phyloP scores from a whole-genome alignment of 1,284 basidiomycete genomes.

The Erythrobasidium hasegawianum region DNA sequence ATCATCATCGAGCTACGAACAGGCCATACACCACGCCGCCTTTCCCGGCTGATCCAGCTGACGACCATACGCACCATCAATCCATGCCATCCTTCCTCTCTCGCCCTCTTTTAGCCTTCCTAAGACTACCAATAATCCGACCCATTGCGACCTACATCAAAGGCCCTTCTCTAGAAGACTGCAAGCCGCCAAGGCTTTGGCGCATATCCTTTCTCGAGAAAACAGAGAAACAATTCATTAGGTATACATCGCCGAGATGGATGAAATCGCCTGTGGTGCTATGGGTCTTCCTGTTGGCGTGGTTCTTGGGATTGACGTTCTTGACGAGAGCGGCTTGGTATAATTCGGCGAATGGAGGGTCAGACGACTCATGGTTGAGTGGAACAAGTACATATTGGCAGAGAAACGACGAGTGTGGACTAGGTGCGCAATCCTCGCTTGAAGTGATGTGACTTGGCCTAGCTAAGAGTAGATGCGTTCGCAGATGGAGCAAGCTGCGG shows the following conservation, averaged over 20 bases:
- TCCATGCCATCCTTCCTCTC: constrained; percentile 12
- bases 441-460: no score
- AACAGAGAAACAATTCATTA: constrained; percentile 6
- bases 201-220: constrained; percentile 5
- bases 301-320: constrained; percentile 69
- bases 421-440: no score
- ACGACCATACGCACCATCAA: constrained; percentile 28
- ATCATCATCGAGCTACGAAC: neutral
- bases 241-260: constrained; percentile 15
- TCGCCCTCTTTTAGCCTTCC: constrained; percentile 3
- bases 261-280: constrained; percentile 10
- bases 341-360: constrained; percentile 56
- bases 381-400: constrained; percentile 70
- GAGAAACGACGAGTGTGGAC: constrained; percentile 65
- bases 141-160: constrained; percentile 11
- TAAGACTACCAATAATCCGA: constrained; percentile 6
- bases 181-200: constrained; percentile 14
- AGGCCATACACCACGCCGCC: neutral
- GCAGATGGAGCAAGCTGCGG: constrained; percentile 61
- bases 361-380: constrained; percentile 52
- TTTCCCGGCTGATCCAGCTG: constrained; percentile 1
- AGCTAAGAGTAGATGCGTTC: no score
- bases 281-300: constrained; percentile 57
- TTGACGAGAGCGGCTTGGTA: constrained; percentile 68
- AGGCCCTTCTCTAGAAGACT: neutral